phyloP scores from a whole-genome alignment of 208 protist genomes.

The Trichomonas vaginalis region DNA sequence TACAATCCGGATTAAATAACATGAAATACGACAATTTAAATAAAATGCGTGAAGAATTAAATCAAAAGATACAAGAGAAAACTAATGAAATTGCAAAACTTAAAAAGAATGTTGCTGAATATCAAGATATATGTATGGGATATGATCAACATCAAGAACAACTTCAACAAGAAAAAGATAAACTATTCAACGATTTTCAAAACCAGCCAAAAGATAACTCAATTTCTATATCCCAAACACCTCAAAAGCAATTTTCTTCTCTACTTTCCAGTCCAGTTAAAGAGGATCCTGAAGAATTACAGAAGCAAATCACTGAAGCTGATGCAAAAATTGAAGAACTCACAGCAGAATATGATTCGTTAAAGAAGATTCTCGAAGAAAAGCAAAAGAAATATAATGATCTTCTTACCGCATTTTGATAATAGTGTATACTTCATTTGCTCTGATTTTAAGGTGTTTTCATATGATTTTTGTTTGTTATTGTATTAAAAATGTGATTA shows the following conservation, averaged over 20 bases:
- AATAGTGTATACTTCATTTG: too few species aligned
- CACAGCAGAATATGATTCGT: neutral
- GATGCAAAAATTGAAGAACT: neutral
- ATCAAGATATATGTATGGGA: neutral
- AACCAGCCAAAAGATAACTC: neutral
- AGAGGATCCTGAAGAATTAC: neutral
- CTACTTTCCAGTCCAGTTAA: neutral
- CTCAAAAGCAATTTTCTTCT: neutral
- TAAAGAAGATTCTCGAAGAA: neutral
- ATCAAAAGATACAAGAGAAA: neutral
- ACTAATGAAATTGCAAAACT: neutral
- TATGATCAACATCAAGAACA: neutral
- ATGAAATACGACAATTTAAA: neutral
- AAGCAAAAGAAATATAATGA: neutral
- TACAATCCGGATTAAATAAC: neutral
- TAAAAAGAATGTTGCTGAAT: neutral
- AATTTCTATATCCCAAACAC: neutral
- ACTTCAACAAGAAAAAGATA: neutral
- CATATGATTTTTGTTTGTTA: too few species aligned
- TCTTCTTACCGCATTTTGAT: too few species aligned
- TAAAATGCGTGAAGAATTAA: neutral
- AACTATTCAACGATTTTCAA: neutral
- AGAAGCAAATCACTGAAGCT: neutral
- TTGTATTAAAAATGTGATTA: too few species aligned
- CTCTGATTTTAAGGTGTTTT: too few species aligned